These are phyloP conservation scores for Teunomyces panamensis DNA, from an alignment of 805 yeast genomes.

Conservation along the genomic window DNA sequence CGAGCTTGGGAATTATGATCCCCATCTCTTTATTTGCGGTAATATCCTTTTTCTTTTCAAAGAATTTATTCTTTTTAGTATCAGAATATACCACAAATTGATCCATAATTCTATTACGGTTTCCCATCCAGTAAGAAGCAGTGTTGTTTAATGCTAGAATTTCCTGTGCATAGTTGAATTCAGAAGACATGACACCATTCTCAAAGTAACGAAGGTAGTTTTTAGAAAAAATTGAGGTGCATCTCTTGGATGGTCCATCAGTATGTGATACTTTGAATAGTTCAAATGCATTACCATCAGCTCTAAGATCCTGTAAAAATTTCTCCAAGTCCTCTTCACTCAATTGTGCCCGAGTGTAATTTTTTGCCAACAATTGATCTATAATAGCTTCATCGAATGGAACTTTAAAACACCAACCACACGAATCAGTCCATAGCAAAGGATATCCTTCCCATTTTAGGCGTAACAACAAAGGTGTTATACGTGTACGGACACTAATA, in stretches of 20 bases:
- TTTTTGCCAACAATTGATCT: conserved; percentile 32
- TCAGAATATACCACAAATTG: conserved; percentile 77
- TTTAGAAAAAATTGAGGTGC: conserved; percentile 77
- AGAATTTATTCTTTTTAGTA: conserved; percentile 20
- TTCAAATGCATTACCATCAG: conserved; percentile 22
- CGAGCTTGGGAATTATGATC: conserved; percentile 76
- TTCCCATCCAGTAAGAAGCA: conserved; percentile 91
- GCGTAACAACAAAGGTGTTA: conserved; percentile 71
- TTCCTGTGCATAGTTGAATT: conserved; percentile 66
- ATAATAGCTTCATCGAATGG: conserved; percentile 32
- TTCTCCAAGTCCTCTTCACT: conserved; percentile 26
- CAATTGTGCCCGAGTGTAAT: conserved; percentile 33
- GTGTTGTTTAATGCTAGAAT: conserved; percentile 75
- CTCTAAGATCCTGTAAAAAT: conserved; percentile 21
- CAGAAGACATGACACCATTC: conserved; percentile 67
- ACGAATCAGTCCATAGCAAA: conserved; percentile 68
- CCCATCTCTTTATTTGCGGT: conserved; percentile 45
- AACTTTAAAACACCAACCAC: conserved; percentile 89
- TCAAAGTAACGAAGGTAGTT: conserved; percentile 70
- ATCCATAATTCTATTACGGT: conserved; percentile 75
- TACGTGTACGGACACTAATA: conserved; percentile 68
- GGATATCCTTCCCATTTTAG: conserved; percentile 86
- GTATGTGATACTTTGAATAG: conserved; percentile 84
- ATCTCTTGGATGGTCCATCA: conserved; percentile 70
- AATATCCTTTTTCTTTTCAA: conserved; percentile 20